phyloP scores from a whole-genome alignment of 2,329 filamentous ascomycete genomes.

The Myotisia sp. region DNA sequence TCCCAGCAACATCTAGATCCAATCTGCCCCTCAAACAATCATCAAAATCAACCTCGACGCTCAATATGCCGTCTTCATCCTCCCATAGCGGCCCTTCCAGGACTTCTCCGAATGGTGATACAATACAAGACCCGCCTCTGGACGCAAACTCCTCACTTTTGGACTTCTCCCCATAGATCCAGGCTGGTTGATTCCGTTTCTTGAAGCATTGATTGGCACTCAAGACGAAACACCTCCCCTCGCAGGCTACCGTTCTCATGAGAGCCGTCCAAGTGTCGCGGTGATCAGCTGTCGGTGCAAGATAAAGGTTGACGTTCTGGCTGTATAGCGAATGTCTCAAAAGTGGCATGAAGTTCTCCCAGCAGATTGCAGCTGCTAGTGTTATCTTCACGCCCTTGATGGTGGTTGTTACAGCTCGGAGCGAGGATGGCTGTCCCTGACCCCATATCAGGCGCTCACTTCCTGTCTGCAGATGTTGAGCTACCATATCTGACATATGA shows the following conservation, averaged over 20 bases:
- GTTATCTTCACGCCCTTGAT: conserved; percentile 69
- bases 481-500: neutral
- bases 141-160: conserved; percentile 41
- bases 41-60: conserved; percentile 67
- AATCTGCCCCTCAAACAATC: conserved; percentile 70
- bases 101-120: conserved; percentile 63
- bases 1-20: conserved; percentile 72
- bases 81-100: conserved; percentile 70
- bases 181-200: conserved; percentile 42
- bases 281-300: conserved; percentile 77
- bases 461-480: conserved; percentile 47
- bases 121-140: conserved; percentile 68
- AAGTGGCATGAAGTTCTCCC: conserved; percentile 94
- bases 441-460: conserved; percentile 78
- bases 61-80: conserved; percentile 47
- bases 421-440: conserved; percentile 63
- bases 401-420: conserved; percentile 62
- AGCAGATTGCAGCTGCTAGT: conserved; percentile 79
- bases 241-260: conserved; percentile 68
- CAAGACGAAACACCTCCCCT: conserved; percentile 74
- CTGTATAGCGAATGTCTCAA: conserved; percentile 69
- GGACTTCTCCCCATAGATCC: conserved; percentile 30
- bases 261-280: conserved; percentile 68
- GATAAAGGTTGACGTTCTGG: conserved; percentile 83
- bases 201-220: conserved; percentile 71